These are phyloP conservation scores for Craspedostauros australis DNA, from an alignment of 108 stramenopile species.

Conservation along the genomic window DNA sequence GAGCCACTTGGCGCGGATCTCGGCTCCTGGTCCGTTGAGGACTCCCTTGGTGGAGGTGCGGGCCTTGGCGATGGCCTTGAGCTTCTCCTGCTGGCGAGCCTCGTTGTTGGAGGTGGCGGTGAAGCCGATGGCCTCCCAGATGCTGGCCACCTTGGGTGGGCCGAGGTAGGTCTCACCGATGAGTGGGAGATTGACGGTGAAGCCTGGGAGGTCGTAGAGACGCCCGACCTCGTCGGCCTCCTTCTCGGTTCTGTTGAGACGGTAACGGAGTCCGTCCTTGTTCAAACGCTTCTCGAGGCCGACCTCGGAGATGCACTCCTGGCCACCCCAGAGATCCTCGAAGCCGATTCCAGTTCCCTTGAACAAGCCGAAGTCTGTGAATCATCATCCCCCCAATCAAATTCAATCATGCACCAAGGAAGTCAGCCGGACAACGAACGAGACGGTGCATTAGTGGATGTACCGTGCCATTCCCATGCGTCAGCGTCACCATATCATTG, in stretches of 20 bases:
- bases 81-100: constrained; percentile 77
- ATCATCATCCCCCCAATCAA: too few species aligned
- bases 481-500: neutral
- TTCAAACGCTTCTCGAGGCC: constrained; percentile 69
- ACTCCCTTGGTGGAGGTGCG: constrained; percentile 61
- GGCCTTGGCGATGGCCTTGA: constrained; percentile 80
- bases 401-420: too few species aligned
- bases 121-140: constrained; percentile 88
- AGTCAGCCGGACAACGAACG: too few species aligned
- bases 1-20: constrained; percentile 72
- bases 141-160: constrained; percentile 74
- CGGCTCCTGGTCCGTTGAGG: constrained; percentile 58
- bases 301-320: constrained; percentile 68
- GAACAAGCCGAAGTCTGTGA: constrained; percentile 77
- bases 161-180: constrained; percentile 84
- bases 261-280: constrained; percentile 85
- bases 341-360: constrained; percentile 63
- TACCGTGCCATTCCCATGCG: too few species aligned
- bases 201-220: constrained; percentile 56
- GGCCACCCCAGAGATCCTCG: constrained; percentile 70
- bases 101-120: constrained; percentile 88
- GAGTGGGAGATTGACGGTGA: constrained; percentile 75
- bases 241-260: constrained; percentile 73
- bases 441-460: too few species aligned
- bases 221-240: constrained; percentile 70